Evolutionary conservation across 345 rosid genomes (phyloP), one percentile per base, ranked within the genome.

Genomic region (Linum trigynum): DNA sequence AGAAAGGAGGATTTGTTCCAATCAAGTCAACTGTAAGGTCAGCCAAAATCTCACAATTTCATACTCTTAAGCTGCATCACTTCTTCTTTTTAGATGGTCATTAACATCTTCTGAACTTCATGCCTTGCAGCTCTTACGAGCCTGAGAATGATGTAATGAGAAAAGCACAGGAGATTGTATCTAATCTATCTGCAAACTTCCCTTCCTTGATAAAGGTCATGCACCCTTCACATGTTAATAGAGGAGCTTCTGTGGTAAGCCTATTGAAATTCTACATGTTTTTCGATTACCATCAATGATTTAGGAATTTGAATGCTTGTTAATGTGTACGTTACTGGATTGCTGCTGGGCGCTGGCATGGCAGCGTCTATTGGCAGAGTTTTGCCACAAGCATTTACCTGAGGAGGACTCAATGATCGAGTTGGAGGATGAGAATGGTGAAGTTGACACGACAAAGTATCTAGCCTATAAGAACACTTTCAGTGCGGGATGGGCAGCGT

Each of bases 401-500:
- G 43, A 59, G 61, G 61, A 70, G 39, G 75, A 74, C 65, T 37
- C 65, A 1, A 61, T 38, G 15, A 32, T 77, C 5, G 53, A 45
- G 57, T 37, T 77, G 56, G 73, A 67, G 68, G 78, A 71, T 8
- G 76, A 71, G 15, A 53, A 42, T 7, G 59, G 71, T 14, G 14
- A 36, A 5, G 64, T 36, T 16, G 67, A 59, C 38, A 23, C 37
- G n/a, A 12, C 67, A 45, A 74, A 64, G 38, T 70, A 70, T 66
- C 69, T 77, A 4, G 32, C 38, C 2, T 50, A 58, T 0, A 77
- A 57, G 63, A 5, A 2, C 0, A 68, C 62, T 32, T 38, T 77
- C 3, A 69, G 76, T 16, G 80, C 66, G 14, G 75, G 80, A 17
- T 77, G 77, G 80, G 65, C 65, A 67, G 63, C 68, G 7, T 74